Base-by-base conservation (phyloP, 768 basidiomycete genomes). In the Trametes meyenii region DNA sequence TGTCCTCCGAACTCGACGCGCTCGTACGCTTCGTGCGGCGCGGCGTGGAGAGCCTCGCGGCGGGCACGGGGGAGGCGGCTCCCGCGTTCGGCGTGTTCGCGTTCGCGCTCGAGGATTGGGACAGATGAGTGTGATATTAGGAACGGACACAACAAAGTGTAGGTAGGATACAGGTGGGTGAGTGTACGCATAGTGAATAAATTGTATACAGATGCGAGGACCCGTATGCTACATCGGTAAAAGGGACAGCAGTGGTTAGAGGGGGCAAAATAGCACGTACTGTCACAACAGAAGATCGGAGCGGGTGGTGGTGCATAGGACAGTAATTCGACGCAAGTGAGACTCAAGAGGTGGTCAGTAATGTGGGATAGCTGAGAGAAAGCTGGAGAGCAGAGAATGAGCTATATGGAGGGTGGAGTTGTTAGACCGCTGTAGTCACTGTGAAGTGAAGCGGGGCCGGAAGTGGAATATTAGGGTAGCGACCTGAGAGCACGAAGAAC, bases 41-140 rank as follows among this genome's bases (percentile, higher is more conserved):
- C 29, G 87, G 88, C 0, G 84, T 86, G 7, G 92, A 93, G 70
- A 84, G 77, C 66, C 75, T 92, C 23, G 87, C 87, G 13, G 82
- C 82, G 42, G 85, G 87, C 0, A 71, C 76, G n/a, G 79, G 79
- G 17, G 85, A 86, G 53, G 83, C 79, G 26, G 84, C 86, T 13
- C 72, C 85, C 29, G 77, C 86, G 1, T 92, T 90, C 69, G 87
- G 84, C 1, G 79, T 90, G 35, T 75, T 93, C 52, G 88, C 89
- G 11, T 93, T 94, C 71, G 78, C 83, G 43, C 75, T 94, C 60
- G 88, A 92, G 55, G 90, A 91, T 69, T 93, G 90, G 90, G 89
- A 90, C 17, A 11, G 48, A 48, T 48, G 16, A 29, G 24, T 72
- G 63, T 67, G 26, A 2, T 5, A 26, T 48, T 11, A 13, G 24